Conservation (phyloP, 1,139 yeast genomes). For the Taphrina wiesneri region DNA sequence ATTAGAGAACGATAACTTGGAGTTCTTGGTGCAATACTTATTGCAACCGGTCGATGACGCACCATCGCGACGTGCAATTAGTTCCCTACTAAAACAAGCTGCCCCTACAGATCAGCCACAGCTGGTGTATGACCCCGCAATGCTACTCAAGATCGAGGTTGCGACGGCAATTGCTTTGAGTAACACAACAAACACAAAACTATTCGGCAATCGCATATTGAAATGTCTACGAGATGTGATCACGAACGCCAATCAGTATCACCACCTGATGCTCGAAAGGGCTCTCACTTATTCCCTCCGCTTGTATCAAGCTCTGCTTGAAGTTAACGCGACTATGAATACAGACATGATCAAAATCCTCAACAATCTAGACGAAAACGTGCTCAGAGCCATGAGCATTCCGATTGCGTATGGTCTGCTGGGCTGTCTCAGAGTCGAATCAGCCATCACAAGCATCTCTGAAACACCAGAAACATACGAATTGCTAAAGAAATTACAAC, state of each 20-base stretch:
- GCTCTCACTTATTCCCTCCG: constrained; percentile 20
- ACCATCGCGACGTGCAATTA: background rate
- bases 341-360: background rate
- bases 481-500: constrained; percentile 33
- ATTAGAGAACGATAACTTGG: constrained; percentile 24
- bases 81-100: background rate
- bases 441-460: background rate
- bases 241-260: background rate
- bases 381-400: constrained; percentile 31
- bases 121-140: constrained; percentile 13
- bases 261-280: constrained; percentile 28
- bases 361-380: background rate
- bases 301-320: constrained; percentile 11
- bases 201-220: constrained; percentile 6
- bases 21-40: constrained; percentile 1
- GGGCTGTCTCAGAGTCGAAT: constrained; percentile 35
- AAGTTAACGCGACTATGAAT: background rate
- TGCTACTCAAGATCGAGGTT: constrained; percentile 23
- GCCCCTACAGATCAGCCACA: background rate
- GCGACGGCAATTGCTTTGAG: constrained; percentile 24
- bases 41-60: constrained; percentile 8
- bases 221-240: constrained; percentile 2
- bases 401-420: constrained; percentile 33
- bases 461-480: constrained; percentile 33
- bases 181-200: background rate